Evolutionary conservation across 495 filamentous ascomycete genomes (phyloP).

Genomic region (Letharia columbiana): DNA sequence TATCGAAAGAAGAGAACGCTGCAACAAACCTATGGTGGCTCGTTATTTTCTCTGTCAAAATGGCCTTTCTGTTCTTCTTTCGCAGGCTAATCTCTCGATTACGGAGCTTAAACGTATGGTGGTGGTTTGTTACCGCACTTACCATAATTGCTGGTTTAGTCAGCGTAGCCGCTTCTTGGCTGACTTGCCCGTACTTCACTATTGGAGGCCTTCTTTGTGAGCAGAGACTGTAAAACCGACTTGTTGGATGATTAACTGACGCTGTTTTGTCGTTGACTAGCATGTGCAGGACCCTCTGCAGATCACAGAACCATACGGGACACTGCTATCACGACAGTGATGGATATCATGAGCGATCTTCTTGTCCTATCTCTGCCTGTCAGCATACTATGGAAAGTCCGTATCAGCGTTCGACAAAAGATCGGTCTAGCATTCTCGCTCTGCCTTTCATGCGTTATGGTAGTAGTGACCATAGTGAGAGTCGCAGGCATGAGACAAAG

Average conservation of each 20-base stretch:
- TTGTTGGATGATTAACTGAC: neutral
- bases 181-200: slow-evolving; percentile 17
- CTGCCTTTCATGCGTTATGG: slow-evolving; percentile 14
- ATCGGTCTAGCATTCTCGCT: slow-evolving; percentile 15
- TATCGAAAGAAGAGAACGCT: slow-evolving; percentile 12
- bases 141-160: slow-evolving; percentile 10
- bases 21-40: slow-evolving; percentile 10
- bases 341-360: slow-evolving; percentile 14
- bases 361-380: slow-evolving; percentile 14
- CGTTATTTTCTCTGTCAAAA: slow-evolving; percentile 17
- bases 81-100: slow-evolving; percentile 19
- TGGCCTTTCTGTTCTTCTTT: slow-evolving; percentile 19
- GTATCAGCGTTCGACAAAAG: slow-evolving; percentile 17
- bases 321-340: slow-evolving; percentile 10
- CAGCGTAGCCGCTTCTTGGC: slow-evolving; percentile 5
- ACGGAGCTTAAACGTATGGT: slow-evolving; percentile 18
- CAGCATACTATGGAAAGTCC: slow-evolving; percentile 13
- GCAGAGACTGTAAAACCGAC: neutral
- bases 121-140: slow-evolving; percentile 15
- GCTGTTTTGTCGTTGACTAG: neutral
- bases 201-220: slow-evolving; percentile 11
- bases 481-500: slow-evolving; percentile 13
- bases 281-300: slow-evolving; percentile 1
- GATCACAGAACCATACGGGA: slow-evolving; percentile 8
- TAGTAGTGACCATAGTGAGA: slow-evolving; percentile 14